Percentiles rank a stretch among this genome's conserved stretches.
These are phyloP conservation scores for Dictyostelium intermedium DNA, from an alignment of 78 protist species.

Conservation along the genomic window DNA sequence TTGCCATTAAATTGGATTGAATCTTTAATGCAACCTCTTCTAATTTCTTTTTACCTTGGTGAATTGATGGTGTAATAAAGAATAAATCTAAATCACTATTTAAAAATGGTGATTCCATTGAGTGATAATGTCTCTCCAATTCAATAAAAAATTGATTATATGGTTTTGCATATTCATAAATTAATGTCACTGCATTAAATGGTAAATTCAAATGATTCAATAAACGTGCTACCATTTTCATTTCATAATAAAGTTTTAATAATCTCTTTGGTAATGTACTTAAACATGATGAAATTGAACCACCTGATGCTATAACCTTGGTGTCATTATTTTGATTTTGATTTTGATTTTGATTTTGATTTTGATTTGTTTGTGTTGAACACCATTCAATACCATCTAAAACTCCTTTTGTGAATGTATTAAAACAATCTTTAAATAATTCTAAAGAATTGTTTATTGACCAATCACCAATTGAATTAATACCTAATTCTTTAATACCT, in stretches of 20 bases:
- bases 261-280: neutral
- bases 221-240: neutral
- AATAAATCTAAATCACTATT: conserved; percentile 38
- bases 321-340: neutral
- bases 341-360: too few relatives aligned
- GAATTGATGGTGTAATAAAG: neutral
- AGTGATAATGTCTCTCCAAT: neutral
- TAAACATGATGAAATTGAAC: conserved; percentile 10
- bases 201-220: neutral
- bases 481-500: neutral
- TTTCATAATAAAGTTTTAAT: neutral
- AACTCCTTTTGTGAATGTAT: neutral
- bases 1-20: neutral
- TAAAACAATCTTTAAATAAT: neutral
- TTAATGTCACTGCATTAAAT: neutral
- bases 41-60: neutral
- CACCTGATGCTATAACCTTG: conserved; percentile 7
- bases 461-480: neutral
- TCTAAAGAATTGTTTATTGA: neutral
- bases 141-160: neutral
- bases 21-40: conserved; percentile 4
- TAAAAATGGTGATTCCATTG: neutral
- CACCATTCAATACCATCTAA: neutral
- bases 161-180: neutral
- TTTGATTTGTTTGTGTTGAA: too few relatives aligned